Conservation (phyloP, 148 eudicot species). For the Vaccinium vitisidaea region DNA sequence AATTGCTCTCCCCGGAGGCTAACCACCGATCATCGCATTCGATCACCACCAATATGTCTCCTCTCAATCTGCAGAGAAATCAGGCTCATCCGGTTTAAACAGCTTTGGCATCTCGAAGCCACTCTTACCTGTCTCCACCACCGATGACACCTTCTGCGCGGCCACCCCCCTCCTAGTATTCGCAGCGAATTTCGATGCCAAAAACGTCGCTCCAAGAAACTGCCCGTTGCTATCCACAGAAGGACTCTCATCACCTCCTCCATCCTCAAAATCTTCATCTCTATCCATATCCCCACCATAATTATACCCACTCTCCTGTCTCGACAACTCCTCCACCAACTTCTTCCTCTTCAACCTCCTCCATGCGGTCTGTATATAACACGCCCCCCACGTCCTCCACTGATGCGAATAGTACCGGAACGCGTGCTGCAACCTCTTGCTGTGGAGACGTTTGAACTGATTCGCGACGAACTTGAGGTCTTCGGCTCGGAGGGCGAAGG, state of each 20-base stretch:
- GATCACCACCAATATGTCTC: neutral
- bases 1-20: neutral
- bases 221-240: slow-evolving; percentile 22
- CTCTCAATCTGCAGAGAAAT: slow-evolving; percentile 37
- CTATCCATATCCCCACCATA: slow-evolving; percentile 16
- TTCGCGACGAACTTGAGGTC: slow-evolving; percentile 76
- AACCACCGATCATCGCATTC: neutral
- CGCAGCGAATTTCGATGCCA: slow-evolving; percentile 77
- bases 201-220: slow-evolving; percentile 48
- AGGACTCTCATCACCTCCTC: slow-evolving; percentile 4
- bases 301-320: slow-evolving; percentile 43
- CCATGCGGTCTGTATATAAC: slow-evolving; percentile 88
- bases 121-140: slow-evolving; percentile 29
- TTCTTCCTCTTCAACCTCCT: slow-evolving; percentile 57
- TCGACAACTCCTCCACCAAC: slow-evolving; percentile 53
- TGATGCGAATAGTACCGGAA: slow-evolving; percentile 87
- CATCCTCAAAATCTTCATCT: slow-evolving; percentile 8
- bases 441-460: slow-evolving; percentile 79
- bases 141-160: slow-evolving; percentile 28
- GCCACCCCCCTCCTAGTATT: slow-evolving; percentile 56
- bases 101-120: slow-evolving; percentile 67
- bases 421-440: slow-evolving; percentile 81
- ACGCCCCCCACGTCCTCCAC: slow-evolving; percentile 94
- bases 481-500: slow-evolving; percentile 79
- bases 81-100: slow-evolving; percentile 86